Evolutionary conservation across 495 filamentous ascomycete species (phyloP).

Genomic region (Rhizodiscina lignyota): DNA sequence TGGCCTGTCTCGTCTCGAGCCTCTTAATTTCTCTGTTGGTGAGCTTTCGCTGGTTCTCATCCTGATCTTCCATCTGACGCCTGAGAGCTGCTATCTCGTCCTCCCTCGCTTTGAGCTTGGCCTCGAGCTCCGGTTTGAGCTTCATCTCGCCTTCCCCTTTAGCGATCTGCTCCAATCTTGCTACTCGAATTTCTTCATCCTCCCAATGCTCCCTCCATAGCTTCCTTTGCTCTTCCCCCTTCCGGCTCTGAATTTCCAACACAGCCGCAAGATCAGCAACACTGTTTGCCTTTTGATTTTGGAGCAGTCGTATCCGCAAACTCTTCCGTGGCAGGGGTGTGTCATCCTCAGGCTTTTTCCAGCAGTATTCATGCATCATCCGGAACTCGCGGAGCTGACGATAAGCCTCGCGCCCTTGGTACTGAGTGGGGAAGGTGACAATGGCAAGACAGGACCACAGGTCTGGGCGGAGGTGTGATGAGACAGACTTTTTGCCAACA

Average conservation of each 20-base stretch:
- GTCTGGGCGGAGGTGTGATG: conserved; percentile 67
- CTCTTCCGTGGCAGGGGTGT: conserved; percentile 26
- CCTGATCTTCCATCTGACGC: neutral
- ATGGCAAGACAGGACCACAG: conserved; percentile 73
- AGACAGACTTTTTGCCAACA: conserved; percentile 81
- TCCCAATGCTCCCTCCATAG: conserved; percentile 17
- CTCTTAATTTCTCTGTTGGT: neutral
- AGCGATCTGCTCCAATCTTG: conserved; percentile 12
- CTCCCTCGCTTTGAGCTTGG: neutral
- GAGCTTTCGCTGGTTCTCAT: neutral
- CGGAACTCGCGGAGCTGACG: conserved; percentile 71
- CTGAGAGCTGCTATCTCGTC: neutral
- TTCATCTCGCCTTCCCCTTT: neutral
- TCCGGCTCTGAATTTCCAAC: conserved; percentile 33
- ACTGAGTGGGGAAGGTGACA: conserved; percentile 47
- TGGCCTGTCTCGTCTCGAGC: neutral
- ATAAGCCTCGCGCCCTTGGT: conserved; percentile 58
- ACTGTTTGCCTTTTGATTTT: conserved; percentile 78
- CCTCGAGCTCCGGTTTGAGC: neutral
- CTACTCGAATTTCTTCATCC: conserved; percentile 14
- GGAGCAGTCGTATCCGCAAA: conserved; percentile 45
- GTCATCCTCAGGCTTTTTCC: conserved; percentile 33
- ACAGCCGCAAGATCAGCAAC: conserved; percentile 78
- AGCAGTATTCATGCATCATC: conserved; percentile 46
- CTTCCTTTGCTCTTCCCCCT: conserved; percentile 14